A percentile compares a stretch with the other conserved stretches of the same genome.
Evolutionary conservation across 2,329 filamentous ascomycete species (phyloP).

Genomic region (Biscogniauxia mediterranea): DNA sequence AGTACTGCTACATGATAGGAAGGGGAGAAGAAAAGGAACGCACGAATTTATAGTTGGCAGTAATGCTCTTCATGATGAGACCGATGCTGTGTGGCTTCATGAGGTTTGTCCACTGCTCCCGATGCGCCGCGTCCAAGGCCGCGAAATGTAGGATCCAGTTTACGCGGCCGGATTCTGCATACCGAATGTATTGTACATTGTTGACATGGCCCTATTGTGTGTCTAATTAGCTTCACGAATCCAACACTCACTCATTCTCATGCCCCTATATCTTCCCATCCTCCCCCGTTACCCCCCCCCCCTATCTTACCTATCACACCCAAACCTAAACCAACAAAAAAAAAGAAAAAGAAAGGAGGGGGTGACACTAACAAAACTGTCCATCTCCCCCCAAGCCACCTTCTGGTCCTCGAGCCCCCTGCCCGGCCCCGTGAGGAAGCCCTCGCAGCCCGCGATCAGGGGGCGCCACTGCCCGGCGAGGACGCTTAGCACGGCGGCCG

Average conservation of each 20-base stretch:
- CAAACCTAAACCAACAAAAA: not conserved
- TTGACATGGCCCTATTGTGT: conserved; percentile 67
- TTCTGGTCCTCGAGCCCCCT: conserved; percentile 25
- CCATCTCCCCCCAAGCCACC: conserved; percentile 67
- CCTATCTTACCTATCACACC: not conserved
- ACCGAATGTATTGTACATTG: conserved; percentile 80
- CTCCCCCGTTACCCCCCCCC: not conserved
- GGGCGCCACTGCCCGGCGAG: conserved; percentile 65
- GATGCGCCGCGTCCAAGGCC: conserved; percentile 58
- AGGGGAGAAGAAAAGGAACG: conserved; percentile 33
- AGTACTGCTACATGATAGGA: not conserved
- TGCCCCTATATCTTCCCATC: not conserved
- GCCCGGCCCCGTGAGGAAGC: conserved; percentile 24
- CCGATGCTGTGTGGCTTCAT: conserved; percentile 66
- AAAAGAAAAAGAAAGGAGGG: conserved; percentile 2
- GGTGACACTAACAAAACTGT: conserved; percentile 42
- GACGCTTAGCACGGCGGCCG: conserved; percentile 56
- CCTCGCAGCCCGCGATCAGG: conserved; percentile 27
- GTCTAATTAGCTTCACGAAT: not conserved
- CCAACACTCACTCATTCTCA: not conserved
- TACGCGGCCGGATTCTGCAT: conserved; percentile 77
- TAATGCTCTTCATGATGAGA: conserved; percentile 76
- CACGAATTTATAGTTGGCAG: conserved; percentile 85
- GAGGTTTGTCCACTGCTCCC: conserved; percentile 65
- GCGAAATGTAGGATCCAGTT: conserved; percentile 76